phyloP scores from a whole-genome alignment of 192 early-diverging fungal genomes.

The Paraglomus occultum region DNA sequence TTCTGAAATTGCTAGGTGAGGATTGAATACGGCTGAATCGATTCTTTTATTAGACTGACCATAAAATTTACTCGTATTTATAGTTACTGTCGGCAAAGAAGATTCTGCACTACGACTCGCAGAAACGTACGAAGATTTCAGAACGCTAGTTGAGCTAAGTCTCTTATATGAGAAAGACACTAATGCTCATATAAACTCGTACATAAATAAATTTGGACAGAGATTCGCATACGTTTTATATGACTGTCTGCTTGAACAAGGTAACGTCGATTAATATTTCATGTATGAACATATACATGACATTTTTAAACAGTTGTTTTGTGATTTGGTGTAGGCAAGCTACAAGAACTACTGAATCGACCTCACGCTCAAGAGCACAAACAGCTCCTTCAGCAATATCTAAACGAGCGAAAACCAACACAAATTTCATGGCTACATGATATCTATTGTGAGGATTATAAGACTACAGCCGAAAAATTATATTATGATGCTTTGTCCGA shows the following conservation, averaged over 20 bases:
- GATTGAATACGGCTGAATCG: too few species aligned
- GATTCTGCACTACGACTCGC: slow-evolving; percentile 15
- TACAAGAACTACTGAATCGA: slow-evolving; percentile 10
- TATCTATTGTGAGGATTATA: background rate
- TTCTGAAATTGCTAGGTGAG: slow-evolving; percentile 19
- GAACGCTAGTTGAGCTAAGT: slow-evolving; percentile 18
- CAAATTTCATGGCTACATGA: slow-evolving; percentile 22
- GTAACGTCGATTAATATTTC: background rate
- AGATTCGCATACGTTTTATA: slow-evolving; percentile 25
- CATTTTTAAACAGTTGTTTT: background rate
- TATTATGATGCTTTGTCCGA: background rate
- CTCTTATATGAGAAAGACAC: background rate
- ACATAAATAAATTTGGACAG: slow-evolving; percentile 25
- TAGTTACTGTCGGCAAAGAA: slow-evolving; percentile 17
- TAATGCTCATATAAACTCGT: slow-evolving; percentile 7
- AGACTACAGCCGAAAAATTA: background rate
- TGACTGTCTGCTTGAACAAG: slow-evolving; percentile 29
- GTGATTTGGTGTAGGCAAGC: background rate
- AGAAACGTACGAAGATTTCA: slow-evolving; percentile 25
- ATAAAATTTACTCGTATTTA: background rate
- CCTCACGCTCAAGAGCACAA: background rate
- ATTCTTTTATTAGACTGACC: too few species aligned
- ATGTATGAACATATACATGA: background rate
- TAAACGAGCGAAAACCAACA: slow-evolving; percentile 11
- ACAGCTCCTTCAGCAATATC: background rate